Conservation (phyloP, 176 grass and related monocot genomes). For the Carex littledalei region DNA sequence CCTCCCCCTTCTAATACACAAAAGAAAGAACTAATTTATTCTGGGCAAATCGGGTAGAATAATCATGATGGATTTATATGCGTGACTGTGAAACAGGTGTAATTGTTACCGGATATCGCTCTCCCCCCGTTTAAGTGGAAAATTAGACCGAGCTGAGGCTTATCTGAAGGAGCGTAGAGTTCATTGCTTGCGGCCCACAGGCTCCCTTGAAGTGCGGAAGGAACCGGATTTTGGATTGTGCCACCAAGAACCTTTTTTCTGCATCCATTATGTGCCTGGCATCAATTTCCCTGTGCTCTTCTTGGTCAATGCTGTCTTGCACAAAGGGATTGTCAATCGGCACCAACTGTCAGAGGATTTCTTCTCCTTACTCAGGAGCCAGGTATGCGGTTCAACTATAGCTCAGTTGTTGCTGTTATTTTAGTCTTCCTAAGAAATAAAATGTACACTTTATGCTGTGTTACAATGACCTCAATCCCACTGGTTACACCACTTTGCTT, state of each 20-base stretch:
- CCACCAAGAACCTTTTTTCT: constrained; percentile 51
- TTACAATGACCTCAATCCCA: background rate
- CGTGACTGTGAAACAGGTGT: constrained; percentile 19
- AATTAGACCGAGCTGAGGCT: constrained; percentile 36
- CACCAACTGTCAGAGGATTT: constrained; percentile 75
- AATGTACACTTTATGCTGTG: background rate
- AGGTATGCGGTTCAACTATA: constrained; percentile 16
- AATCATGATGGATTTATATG: background rate
- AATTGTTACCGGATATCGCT: constrained; percentile 49
- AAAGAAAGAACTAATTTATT: background rate
- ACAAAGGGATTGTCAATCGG: constrained; percentile 72
- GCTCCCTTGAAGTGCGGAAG: constrained; percentile 21
- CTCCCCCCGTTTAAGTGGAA: constrained; percentile 41
- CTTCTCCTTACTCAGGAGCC: constrained; percentile 40
- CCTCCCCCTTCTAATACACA: background rate
- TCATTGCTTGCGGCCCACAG: background rate
- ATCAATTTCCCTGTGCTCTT: constrained; percentile 62
- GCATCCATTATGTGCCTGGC: constrained; percentile 37
- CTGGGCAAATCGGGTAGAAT: background rate
- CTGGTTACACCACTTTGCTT: background rate
- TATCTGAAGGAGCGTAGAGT: constrained; percentile 53
- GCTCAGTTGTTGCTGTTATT: background rate
- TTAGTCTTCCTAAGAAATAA: background rate
- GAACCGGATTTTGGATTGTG: constrained; percentile 46
- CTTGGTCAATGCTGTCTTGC: constrained; percentile 65